phyloP scores from a whole-genome alignment of 108 stramenopile genomes.

The Nitzschia sp. region DNA sequence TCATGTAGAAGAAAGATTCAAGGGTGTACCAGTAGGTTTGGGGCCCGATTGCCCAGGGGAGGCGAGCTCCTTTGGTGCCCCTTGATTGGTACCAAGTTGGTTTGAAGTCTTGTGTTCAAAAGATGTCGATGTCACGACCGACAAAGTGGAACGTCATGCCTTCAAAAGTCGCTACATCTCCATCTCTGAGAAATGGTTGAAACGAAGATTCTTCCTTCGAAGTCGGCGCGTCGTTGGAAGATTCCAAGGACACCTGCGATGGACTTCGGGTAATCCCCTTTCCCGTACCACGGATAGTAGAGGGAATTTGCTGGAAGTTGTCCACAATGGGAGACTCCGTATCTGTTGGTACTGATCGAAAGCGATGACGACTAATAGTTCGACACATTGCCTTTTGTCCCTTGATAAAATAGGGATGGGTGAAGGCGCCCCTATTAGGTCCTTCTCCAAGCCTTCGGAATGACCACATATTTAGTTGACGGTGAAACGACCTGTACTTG shows the following conservation, averaged over 20 bases:
- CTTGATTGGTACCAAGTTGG: too few species aligned
- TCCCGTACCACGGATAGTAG: background rate
- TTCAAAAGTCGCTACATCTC: background rate
- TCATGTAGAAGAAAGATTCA: slow-evolving; percentile 6
- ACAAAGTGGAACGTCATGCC: slow-evolving; percentile 1
- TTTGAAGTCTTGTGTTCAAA: background rate
- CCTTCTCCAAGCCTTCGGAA: slow-evolving; percentile 15
- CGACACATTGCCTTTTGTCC: slow-evolving; percentile 7
- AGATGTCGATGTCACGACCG: background rate
- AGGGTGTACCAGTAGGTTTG: background rate
- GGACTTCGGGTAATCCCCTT: background rate
- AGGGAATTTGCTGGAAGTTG: background rate
- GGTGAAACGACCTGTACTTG: slow-evolving; percentile 52
- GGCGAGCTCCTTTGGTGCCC: background rate
- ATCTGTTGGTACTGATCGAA: background rate
- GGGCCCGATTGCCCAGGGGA: background rate
- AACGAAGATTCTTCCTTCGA: background rate
- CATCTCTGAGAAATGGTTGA: background rate
- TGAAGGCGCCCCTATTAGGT: slow-evolving; percentile 33
- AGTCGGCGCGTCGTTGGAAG: background rate
- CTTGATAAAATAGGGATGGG: slow-evolving; percentile 20
- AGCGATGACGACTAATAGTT: slow-evolving; percentile 9
- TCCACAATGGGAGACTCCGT: background rate
- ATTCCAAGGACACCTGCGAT: background rate
- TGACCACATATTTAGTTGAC: slow-evolving; percentile 44